These are phyloP conservation scores for Candida hungchunana DNA, from an alignment of 805 yeast species.

Conservation along the genomic window DNA sequence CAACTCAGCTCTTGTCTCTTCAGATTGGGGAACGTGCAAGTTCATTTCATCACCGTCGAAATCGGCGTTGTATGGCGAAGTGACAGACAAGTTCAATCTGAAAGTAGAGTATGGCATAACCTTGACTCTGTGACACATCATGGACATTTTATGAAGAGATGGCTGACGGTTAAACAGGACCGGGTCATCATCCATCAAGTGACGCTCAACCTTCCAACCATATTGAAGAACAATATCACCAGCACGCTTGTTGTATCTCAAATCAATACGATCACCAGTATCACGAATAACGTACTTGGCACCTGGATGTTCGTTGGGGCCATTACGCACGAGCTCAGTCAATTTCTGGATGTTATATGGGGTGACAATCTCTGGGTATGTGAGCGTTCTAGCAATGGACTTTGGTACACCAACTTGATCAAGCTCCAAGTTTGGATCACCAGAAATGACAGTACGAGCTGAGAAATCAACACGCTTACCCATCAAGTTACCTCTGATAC, in stretches of 20 bases:
- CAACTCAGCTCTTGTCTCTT: slow-evolving; percentile 95
- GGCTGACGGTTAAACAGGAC: slow-evolving; percentile 99
- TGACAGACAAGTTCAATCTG: slow-evolving; percentile 92
- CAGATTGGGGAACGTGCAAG: slow-evolving; percentile 97
- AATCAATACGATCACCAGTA: slow-evolving; percentile 97
- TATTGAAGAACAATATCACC: slow-evolving; percentile 97
- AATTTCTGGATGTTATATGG: slow-evolving; percentile 94
- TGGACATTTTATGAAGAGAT: slow-evolving; percentile 97
- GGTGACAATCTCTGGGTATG: slow-evolving; percentile 97
- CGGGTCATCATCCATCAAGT: slow-evolving; percentile 95
- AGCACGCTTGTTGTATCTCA: slow-evolving; percentile 94
- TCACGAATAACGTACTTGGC: slow-evolving; percentile 98
- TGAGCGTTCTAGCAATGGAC: slow-evolving; percentile 89
- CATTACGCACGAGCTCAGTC: slow-evolving; percentile 92
- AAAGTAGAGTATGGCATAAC: slow-evolving; percentile 99
- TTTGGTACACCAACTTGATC: slow-evolving; percentile 99
- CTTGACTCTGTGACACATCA: slow-evolving; percentile 99
- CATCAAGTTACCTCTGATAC: slow-evolving; percentile 97
- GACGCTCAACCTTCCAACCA: slow-evolving; percentile 99
- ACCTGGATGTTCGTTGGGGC: slow-evolving; percentile 99
- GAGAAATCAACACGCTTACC: slow-evolving; percentile 99
- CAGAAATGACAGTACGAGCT: slow-evolving; percentile 98
- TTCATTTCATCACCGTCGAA: slow-evolving; percentile 99
- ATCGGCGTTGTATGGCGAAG: slow-evolving; percentile 99
- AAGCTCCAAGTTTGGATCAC: slow-evolving; percentile 95